phyloP scores from a whole-genome alignment of 345 rosid species.

The Isatis tinctoria region DNA sequence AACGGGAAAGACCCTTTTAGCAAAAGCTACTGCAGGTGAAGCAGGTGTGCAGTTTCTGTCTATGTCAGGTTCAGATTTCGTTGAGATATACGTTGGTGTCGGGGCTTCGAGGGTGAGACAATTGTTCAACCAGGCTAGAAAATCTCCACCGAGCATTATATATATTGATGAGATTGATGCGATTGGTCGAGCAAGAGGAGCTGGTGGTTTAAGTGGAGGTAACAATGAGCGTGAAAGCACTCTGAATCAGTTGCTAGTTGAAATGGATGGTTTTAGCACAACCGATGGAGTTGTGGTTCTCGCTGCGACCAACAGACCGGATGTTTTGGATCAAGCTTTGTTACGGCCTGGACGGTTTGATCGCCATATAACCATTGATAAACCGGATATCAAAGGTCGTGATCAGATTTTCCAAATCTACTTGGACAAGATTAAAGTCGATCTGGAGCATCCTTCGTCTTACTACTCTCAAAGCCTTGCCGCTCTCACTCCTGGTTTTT shows the following conservation, averaged over 20 bases:
- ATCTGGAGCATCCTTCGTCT: constrained; percentile 48
- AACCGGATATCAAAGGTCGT: neutral
- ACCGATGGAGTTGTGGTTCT: constrained; percentile 19
- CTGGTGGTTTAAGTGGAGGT: constrained; percentile 70
- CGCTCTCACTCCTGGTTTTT: constrained; percentile 96
- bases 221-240: constrained; percentile 98
- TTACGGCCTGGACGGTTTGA: neutral
- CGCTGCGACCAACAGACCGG: neutral
- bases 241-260: constrained; percentile 81
- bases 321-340: neutral
- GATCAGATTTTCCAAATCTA: constrained; percentile 42
- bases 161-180: constrained; percentile 98
- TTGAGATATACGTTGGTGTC: constrained; percentile 99
- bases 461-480: constrained; percentile 87
- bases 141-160: constrained; percentile 81
- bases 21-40: constrained; percentile 98
- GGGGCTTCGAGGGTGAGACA: constrained; percentile 96
- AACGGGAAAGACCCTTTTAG: constrained; percentile 95
- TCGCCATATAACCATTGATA: neutral
- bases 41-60: constrained; percentile 94
- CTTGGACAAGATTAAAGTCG: constrained; percentile 76
- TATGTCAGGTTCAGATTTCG: constrained; percentile 93
- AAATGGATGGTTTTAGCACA: constrained; percentile 98
- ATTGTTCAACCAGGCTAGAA: constrained; percentile 94
- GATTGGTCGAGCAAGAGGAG: constrained; percentile 94